A percentile compares a stretch with the other conserved stretches of the same genome.
phyloP scores from a whole-genome alignment of 2,329 filamentous ascomycete genomes.

The Lojkania enalia region DNA sequence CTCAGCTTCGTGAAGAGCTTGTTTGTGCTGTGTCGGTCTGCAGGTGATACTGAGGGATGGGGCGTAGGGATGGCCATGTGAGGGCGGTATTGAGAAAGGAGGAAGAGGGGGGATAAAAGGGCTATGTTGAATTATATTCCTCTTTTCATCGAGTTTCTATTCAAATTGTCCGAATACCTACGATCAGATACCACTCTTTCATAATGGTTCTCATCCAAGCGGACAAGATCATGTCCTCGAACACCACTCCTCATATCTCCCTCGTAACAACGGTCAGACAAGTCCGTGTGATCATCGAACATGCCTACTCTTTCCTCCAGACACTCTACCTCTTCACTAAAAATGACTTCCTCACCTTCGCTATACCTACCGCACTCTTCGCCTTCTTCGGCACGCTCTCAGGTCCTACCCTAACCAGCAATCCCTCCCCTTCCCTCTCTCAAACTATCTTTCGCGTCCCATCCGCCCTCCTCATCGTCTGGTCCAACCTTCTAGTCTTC shows the following conservation, averaged over 20 bases:
- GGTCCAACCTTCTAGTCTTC: constrained; percentile 48
- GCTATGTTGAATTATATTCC: too few relatives aligned
- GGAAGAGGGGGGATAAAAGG: too few relatives aligned
- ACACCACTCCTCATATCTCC: background rate
- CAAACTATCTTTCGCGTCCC: constrained; percentile 11
- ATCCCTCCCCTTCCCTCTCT: constrained; percentile 1
- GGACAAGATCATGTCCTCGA: background rate
- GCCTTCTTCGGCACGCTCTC: constrained; percentile 17
- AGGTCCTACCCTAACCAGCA: constrained; percentile 12
- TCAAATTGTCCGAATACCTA: background rate
- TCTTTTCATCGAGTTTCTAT: background rate
- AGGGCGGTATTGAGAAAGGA: background rate
- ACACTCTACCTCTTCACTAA: constrained; percentile 23
- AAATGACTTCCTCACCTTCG: constrained; percentile 21
- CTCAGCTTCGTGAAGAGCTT: background rate
- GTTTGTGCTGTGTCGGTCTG: background rate
- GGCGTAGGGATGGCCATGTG: background rate
- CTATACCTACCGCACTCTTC: constrained; percentile 20
- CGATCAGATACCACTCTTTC: background rate
- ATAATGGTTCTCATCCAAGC: background rate
- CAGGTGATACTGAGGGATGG: background rate
- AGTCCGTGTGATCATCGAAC: background rate
- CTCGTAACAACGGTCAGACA: background rate
- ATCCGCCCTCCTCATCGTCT: constrained; percentile 23
- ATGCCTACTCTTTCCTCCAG: constrained; percentile 1